These are phyloP conservation scores for Furcasterigmium furcatum DNA, from an alignment of 2,329 filamentous ascomycete species.

Conservation along the genomic window DNA sequence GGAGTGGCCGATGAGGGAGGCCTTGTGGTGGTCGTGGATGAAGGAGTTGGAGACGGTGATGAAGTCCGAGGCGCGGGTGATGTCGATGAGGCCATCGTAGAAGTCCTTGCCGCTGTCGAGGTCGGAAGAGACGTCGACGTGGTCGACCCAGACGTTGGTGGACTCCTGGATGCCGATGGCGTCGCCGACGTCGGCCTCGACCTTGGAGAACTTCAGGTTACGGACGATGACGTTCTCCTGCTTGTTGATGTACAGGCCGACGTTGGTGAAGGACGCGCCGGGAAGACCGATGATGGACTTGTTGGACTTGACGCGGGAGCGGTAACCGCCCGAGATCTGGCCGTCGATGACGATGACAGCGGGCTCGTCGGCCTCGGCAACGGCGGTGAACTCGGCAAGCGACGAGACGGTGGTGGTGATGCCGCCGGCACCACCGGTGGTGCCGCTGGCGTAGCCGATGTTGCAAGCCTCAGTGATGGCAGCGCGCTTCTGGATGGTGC, in stretches of 20 bases:
- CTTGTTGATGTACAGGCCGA: conserved; percentile 50
- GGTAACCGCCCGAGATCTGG: conserved; percentile 31
- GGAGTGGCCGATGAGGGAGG: conserved; percentile 56
- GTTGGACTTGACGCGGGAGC: conserved; percentile 38
- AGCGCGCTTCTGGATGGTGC: conserved; percentile 24
- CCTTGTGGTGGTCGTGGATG: conserved; percentile 51
- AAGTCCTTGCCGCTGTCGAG: conserved; percentile 59
- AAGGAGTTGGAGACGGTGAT: conserved; percentile 42
- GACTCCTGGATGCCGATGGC: conserved; percentile 55
- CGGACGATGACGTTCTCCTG: conserved; percentile 58
- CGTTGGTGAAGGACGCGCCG: conserved; percentile 34
- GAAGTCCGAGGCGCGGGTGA: conserved; percentile 61
- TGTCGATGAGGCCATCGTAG: conserved; percentile 65
- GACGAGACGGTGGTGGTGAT: conserved; percentile 48
- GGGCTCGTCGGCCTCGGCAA: conserved; percentile 38
- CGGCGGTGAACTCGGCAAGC: conserved; percentile 41
- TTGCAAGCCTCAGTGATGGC: conserved; percentile 29
- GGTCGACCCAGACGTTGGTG: conserved; percentile 65
- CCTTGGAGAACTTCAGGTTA: conserved; percentile 58
- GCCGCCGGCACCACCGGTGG: conserved; percentile 47
- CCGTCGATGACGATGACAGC: conserved; percentile 38
- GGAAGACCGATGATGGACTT: conserved; percentile 40
- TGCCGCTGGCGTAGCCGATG: conserved; percentile 36
- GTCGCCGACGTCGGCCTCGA: conserved; percentile 53
- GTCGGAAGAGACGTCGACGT: conserved; percentile 62